Percentiles rank a stretch among this genome's conserved stretches.
phyloP scores from a whole-genome alignment of 2,329 filamentous ascomycete genomes.

The Aspergillus fructus region DNA sequence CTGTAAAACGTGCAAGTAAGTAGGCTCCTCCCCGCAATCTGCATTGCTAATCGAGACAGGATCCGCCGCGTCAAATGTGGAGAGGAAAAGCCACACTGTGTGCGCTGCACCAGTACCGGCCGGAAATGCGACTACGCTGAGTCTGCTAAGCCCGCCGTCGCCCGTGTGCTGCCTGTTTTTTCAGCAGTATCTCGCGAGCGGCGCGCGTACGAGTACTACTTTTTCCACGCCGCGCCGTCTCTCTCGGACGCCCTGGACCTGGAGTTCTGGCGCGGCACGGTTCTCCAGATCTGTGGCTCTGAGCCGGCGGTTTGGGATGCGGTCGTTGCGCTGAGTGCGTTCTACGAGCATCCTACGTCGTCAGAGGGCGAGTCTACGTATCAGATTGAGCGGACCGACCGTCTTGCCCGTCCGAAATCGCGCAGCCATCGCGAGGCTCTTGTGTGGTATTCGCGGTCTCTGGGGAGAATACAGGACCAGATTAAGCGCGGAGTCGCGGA shows the following conservation, averaged over 20 bases:
- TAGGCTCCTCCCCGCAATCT: not conserved
- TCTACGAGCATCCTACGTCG: conserved; percentile 18
- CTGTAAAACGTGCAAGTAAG: too few species aligned
- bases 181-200: conserved; percentile 18
- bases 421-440: not conserved
- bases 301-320: conserved; percentile 28
- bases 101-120: not conserved
- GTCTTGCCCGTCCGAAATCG: not conserved
- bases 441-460: conserved; percentile 1
- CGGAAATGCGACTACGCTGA: too few species aligned
- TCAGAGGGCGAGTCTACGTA: not conserved
- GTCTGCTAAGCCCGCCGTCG: not conserved
- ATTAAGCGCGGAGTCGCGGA: not conserved
- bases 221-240: conserved; percentile 17
- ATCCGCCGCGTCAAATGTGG: conserved; percentile 25
- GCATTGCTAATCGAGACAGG: conserved; percentile 19
- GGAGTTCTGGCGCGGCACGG: conserved; percentile 23
- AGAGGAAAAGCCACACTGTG: conserved; percentile 25
- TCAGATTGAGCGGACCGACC: not conserved
- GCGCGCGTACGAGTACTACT: conserved; percentile 28
- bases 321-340: conserved; percentile 21
- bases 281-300: conserved; percentile 21
- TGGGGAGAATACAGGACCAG: not conserved
- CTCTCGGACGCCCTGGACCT: conserved; percentile 17
- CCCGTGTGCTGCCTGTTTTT: not conserved